phyloP scores from a whole-genome alignment of 805 yeast species.

The Lachancea fermentati region DNA sequence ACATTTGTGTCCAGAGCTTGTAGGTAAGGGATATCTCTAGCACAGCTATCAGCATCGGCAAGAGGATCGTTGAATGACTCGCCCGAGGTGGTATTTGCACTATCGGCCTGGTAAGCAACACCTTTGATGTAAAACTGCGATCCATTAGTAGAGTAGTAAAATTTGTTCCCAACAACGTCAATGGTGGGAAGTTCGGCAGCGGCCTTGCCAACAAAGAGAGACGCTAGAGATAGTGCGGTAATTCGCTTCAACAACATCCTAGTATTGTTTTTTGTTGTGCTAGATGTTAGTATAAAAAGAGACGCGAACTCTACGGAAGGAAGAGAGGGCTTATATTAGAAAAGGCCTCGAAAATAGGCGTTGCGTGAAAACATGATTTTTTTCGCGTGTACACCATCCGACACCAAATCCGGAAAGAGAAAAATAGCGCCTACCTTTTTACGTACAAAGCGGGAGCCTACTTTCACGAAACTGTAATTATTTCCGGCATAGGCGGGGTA shows the following conservation, averaged over 20 bases:
- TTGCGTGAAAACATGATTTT: no score
- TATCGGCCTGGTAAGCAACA: slow-evolving; percentile 73
- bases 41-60: slow-evolving; percentile 55
- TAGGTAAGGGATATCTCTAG: slow-evolving; percentile 70
- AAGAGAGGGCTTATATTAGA: no score
- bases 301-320: not conserved
- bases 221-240: slow-evolving; percentile 32
- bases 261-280: slow-evolving; percentile 12
- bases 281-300: not conserved
- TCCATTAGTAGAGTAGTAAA: slow-evolving; percentile 70
- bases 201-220: slow-evolving; percentile 25
- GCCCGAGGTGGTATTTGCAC: slow-evolving; percentile 42
- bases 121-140: slow-evolving; percentile 75
- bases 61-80: slow-evolving; percentile 60
- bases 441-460: slow-evolving; percentile 8
- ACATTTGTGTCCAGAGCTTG: slow-evolving; percentile 59
- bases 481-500: slow-evolving; percentile 31
- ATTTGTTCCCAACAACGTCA: slow-evolving; percentile 72
- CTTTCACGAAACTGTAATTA: slow-evolving; percentile 33
- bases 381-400: no score
- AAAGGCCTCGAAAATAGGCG: no score
- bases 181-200: slow-evolving; percentile 51
- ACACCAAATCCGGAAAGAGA: no score
- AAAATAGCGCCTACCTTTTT: not conserved
- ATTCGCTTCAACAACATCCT: slow-evolving; percentile 33